Evolutionary conservation across 352 stramenopile species (phyloP).

Genomic region (Elongisporangium undulatum): DNA sequence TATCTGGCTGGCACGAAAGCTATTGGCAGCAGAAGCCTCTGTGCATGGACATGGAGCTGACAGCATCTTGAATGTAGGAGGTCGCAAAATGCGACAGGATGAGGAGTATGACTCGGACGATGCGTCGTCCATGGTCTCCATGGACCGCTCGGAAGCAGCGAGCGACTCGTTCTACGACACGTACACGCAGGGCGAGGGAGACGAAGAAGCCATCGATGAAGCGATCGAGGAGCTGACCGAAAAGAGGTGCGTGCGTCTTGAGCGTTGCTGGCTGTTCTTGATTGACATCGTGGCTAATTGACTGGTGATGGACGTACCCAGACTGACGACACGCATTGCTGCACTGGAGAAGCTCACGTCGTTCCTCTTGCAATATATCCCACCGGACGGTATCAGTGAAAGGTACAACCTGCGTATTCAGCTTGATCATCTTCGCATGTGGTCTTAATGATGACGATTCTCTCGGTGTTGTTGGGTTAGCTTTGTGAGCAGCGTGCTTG

Average conservation of each 20-base stretch:
- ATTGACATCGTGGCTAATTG: not conserved
- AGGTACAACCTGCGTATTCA: conserved; percentile 27
- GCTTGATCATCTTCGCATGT: not conserved
- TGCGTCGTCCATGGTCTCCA: conserved; percentile 53
- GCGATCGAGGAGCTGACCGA: conserved; percentile 76
- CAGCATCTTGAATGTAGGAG: conserved; percentile 15
- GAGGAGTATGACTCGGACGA: conserved; percentile 72
- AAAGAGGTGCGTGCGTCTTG: conserved; percentile 41
- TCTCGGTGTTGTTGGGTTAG: conserved; percentile 18
- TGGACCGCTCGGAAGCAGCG: conserved; percentile 52
- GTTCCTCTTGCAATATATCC: conserved; percentile 63
- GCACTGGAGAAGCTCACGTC: conserved; percentile 62
- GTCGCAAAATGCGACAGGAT: conserved; percentile 58
- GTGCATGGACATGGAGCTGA: conserved; percentile 7
- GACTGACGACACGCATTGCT: conserved; percentile 66
- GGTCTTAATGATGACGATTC: not conserved
- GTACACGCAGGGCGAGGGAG: conserved; percentile 49
- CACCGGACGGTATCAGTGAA: conserved; percentile 60
- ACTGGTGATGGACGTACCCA: conserved; percentile 10
- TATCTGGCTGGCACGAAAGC: not conserved
- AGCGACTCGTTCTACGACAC: conserved; percentile 71
- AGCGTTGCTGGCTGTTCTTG: not conserved
- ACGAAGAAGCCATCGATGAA: conserved; percentile 68
- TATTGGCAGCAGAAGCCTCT: not conserved
- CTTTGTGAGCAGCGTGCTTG: conserved; percentile 66